These are phyloP conservation scores for Talaromyces sp. DNA, from an alignment of 2,329 filamentous ascomycete genomes.

Conservation along the genomic window DNA sequence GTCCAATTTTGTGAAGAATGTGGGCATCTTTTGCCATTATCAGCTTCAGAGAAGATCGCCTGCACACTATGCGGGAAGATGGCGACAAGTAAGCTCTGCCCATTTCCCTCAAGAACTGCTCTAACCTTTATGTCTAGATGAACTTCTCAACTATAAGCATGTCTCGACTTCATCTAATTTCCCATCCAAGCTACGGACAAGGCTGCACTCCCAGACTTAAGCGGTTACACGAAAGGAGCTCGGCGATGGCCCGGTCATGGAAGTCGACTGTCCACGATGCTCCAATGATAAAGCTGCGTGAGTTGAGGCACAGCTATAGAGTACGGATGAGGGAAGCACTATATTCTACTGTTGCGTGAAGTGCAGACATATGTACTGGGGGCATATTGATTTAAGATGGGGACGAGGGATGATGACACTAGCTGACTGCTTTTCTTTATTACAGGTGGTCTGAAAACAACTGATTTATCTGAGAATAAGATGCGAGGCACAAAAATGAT, in stretches of 20 bases:
- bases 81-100: constrained; percentile 10
- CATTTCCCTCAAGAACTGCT: not conserved
- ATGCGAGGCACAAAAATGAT: no score
- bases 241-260: constrained; percentile 8
- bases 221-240: constrained; percentile 6
- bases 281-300: constrained; percentile 21
- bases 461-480: not conserved
- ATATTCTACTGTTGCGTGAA: constrained; percentile 75
- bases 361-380: constrained; percentile 18
- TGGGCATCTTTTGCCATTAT: constrained; percentile 20
- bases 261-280: constrained; percentile 21
- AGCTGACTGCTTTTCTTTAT: not conserved
- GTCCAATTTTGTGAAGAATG: constrained; percentile 26
- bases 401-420: not conserved
- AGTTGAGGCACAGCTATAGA: constrained; percentile 64
- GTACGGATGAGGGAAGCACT: constrained; percentile 88
- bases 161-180: constrained; percentile 18
- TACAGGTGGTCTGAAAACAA: not conserved
- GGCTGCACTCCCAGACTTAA: constrained; percentile 13
- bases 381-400: not conserved
- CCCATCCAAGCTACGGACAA: constrained; percentile 19
- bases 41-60: constrained; percentile 4
- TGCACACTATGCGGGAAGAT: constrained; percentile 22
- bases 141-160: constrained; percentile 7
- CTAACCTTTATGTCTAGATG: constrained; percentile 7